A percentile compares a stretch with the other conserved stretches of the same genome.
Conservation (phyloP, 495 filamentous ascomycete genomes). For the Aspergillus ostianus region DNA sequence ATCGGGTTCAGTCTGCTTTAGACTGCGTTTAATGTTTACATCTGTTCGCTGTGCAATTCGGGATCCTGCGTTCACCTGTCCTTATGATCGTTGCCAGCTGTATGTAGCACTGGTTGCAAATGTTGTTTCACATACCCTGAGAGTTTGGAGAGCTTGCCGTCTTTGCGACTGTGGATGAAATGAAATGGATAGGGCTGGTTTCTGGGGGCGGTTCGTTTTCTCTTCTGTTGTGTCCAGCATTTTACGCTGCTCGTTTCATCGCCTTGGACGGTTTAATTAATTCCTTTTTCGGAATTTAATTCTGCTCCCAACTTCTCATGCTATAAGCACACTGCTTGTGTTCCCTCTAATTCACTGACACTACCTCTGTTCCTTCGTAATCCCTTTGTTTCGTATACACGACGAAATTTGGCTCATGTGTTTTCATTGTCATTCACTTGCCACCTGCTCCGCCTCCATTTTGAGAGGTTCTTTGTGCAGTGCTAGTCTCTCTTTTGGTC, state of each 20-base stretch:
- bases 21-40: constrained; percentile 16
- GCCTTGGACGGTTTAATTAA: constrained; percentile 4
- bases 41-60: constrained; percentile 17
- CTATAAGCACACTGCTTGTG: constrained; percentile 5
- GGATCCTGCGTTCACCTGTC: constrained; percentile 17
- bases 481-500: not conserved
- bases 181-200: constrained; percentile 15
- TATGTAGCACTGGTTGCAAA: constrained; percentile 19
- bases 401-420: not conserved
- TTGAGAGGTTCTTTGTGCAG: not conserved
- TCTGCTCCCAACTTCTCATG: constrained; percentile 12
- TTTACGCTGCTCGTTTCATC: constrained; percentile 16
- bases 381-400: not conserved
- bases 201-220: constrained; percentile 11
- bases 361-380: not conserved
- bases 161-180: constrained; percentile 21
- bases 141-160: constrained; percentile 25
- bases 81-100: constrained; percentile 20
- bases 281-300: constrained; percentile 20
- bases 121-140: constrained; percentile 30
- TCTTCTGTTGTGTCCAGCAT: constrained; percentile 10
- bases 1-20: constrained; percentile 2
- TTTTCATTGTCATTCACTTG: not conserved
- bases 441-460: not conserved
- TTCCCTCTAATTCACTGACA: too few species aligned